Percentiles rank a stretch among this genome's conserved stretches.
Conservation (phyloP, 805 yeast species). For the Wickerhamomyces queroliae region DNA sequence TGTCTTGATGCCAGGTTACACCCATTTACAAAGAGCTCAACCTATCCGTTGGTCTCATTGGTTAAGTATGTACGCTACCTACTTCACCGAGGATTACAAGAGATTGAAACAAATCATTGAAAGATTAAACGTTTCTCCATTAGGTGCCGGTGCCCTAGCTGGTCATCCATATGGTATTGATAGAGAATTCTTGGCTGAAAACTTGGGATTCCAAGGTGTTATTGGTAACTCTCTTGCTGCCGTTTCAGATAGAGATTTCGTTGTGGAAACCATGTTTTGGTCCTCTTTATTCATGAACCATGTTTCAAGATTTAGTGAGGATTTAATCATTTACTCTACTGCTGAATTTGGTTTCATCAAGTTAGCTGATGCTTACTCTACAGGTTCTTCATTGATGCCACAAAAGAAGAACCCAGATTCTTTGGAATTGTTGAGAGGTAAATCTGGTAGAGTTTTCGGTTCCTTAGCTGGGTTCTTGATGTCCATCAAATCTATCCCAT, state of each 20-base stretch:
- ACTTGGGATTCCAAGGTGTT: constrained; percentile 74
- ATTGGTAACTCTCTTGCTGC: constrained; percentile 97
- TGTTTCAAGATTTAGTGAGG: constrained; percentile 90
- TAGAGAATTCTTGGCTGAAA: constrained; percentile 79
- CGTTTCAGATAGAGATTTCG: constrained; percentile 96
- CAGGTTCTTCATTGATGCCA: constrained; percentile 98
- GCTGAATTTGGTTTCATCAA: constrained; percentile 95
- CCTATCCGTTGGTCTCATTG: constrained; percentile 99
- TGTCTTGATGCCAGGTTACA: constrained; percentile 97
- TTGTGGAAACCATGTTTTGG: constrained; percentile 95
- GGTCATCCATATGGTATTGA: constrained; percentile 99
- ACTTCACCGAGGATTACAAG: constrained; percentile 84
- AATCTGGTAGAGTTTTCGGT: constrained; percentile 96
- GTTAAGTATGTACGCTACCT: constrained; percentile 92
- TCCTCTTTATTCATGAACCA: constrained; percentile 92
- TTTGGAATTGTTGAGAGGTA: constrained; percentile 90
- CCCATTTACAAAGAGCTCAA: constrained; percentile 97
- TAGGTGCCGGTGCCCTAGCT: constrained; percentile 97
- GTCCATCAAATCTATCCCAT: constrained; percentile 95
- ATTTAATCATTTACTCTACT: constrained; percentile 90
- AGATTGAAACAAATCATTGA: constrained; percentile 74
- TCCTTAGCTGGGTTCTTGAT: constrained; percentile 91
- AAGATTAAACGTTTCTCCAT: constrained; percentile 83
- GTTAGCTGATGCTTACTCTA: constrained; percentile 95
- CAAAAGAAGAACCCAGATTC: constrained; percentile 99